Percentiles rank a stretch among this genome's conserved stretches.
phyloP scores from a whole-genome alignment of 192 early-diverging fungal genomes.

The Coemansia asiatica region DNA sequence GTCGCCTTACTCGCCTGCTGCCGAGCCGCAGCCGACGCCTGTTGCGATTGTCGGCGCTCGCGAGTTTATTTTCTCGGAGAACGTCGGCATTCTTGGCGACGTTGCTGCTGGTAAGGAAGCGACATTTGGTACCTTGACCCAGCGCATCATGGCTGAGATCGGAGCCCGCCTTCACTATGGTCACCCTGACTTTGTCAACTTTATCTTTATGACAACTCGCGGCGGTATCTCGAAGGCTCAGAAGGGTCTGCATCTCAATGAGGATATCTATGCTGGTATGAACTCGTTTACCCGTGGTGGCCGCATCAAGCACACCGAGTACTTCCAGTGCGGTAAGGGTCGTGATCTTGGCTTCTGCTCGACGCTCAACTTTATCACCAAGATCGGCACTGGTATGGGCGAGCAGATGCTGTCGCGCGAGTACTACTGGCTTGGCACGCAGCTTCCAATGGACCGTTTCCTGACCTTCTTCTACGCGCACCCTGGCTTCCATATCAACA shows the following conservation, averaged over 20 bases:
- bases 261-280: slow-evolving; percentile 94
- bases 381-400: slow-evolving; percentile 90
- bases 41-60: slow-evolving; percentile 86
- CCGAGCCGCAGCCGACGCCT: slow-evolving; percentile 62
- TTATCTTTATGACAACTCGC: slow-evolving; percentile 83
- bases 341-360: slow-evolving; percentile 88
- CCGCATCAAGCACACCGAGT: slow-evolving; percentile 85
- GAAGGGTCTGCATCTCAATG: slow-evolving; percentile 86
- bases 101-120: slow-evolving; percentile 90
- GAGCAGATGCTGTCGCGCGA: slow-evolving; percentile 93
- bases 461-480: slow-evolving; percentile 88
- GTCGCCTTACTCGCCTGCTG: slow-evolving; percentile 69
- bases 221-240: slow-evolving; percentile 88
- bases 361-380: slow-evolving; percentile 85
- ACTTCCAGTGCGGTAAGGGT: slow-evolving; percentile 90
- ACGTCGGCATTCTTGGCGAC: slow-evolving; percentile 80
- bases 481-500: slow-evolving; percentile 88
- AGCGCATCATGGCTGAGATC: slow-evolving; percentile 83
- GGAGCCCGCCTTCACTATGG: slow-evolving; percentile 85
- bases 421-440: slow-evolving; percentile 85
- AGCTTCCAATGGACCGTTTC: slow-evolving; percentile 80
- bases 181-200: slow-evolving; percentile 88
- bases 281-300: slow-evolving; percentile 83
- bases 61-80: slow-evolving; percentile 85
- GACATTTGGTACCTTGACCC: slow-evolving; percentile 81